Percentiles rank a stretch among this genome's conserved stretches.
Evolutionary conservation across 1,139 yeast genomes (phyloP).

Genomic region (Yamadazyma siamensis): DNA sequence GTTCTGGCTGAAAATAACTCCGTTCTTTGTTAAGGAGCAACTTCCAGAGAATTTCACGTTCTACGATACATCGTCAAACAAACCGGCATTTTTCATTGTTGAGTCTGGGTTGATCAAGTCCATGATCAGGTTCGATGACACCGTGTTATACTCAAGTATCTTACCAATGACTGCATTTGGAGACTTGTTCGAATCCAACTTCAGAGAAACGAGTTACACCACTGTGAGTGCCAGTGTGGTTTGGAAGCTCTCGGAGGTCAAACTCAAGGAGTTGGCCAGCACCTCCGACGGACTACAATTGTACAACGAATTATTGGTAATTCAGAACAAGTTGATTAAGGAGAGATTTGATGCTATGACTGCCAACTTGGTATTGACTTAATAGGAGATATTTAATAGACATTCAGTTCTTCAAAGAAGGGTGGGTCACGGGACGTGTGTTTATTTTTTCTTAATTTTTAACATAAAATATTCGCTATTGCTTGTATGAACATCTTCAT

Average conservation of each 20-base stretch:
- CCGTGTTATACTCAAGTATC: constrained; percentile 69
- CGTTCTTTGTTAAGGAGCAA: constrained; percentile 49
- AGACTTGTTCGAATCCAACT: constrained; percentile 45
- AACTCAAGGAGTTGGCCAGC: constrained; percentile 42
- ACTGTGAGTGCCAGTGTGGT: constrained; percentile 56
- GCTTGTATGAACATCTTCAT: too few species aligned
- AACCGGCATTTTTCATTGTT: constrained; percentile 60
- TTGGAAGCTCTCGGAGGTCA: constrained; percentile 63
- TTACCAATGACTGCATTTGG: constrained; percentile 93
- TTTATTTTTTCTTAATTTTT: too few species aligned
- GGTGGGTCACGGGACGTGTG: too few species aligned
- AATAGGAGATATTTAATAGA: neutral
- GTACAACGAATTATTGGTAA: constrained; percentile 65
- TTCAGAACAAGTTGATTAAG: constrained; percentile 63
- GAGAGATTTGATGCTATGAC: constrained; percentile 73
- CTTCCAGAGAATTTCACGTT: constrained; percentile 48
- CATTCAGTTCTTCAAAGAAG: too few species aligned
- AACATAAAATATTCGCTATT: too few species aligned
- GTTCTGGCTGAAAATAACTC: constrained; percentile 61
- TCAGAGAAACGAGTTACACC: constrained; percentile 44
- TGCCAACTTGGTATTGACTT: constrained; percentile 64
- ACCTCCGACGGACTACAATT: constrained; percentile 46
- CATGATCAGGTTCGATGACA: constrained; percentile 49
- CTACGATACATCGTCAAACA: constrained; percentile 41
- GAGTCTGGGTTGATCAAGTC: constrained; percentile 79